These are phyloP conservation scores for Canna indica DNA, from an alignment of 176 grass and related monocot species.

Conservation along the genomic window DNA sequence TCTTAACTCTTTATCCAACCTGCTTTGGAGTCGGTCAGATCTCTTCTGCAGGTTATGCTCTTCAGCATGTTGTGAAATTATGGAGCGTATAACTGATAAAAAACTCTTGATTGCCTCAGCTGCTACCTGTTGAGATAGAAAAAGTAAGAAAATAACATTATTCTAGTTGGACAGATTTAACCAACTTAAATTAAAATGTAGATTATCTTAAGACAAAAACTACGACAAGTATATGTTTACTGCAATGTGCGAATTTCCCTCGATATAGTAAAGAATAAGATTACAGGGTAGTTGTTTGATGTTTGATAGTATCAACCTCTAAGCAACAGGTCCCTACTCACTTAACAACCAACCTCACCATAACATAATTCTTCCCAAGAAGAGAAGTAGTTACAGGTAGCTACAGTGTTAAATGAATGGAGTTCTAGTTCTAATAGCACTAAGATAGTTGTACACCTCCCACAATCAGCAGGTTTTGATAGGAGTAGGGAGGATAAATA, in stretches of 20 bases:
- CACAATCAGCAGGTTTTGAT: not conserved
- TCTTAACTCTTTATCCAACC: slow-evolving; percentile 47
- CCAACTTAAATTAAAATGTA: not conserved
- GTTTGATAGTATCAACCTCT: no score
- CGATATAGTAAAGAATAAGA: no score
- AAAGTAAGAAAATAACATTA: not conserved
- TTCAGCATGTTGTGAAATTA: slow-evolving; percentile 62
- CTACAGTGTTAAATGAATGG: no score
- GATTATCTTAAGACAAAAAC: no score
- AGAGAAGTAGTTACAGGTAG: not conserved
- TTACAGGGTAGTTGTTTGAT: no score
- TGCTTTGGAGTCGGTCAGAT: slow-evolving; percentile 42
- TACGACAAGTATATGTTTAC: no score
- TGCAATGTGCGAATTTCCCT: no score
- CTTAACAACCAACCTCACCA: no score
- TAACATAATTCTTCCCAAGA: no score
- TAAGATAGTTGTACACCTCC: no score
- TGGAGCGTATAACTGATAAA: slow-evolving; percentile 53
- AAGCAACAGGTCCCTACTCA: no score
- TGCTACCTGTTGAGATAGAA: slow-evolving; percentile 51
- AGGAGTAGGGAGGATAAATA: not conserved
- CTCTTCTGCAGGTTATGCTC: slow-evolving; percentile 79
- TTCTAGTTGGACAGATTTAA: not conserved
- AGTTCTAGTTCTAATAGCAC: no score
- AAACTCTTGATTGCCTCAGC: slow-evolving; percentile 81